Conservation (phyloP, 169 alveolate species). For the Cryptosporidium canis region DNA sequence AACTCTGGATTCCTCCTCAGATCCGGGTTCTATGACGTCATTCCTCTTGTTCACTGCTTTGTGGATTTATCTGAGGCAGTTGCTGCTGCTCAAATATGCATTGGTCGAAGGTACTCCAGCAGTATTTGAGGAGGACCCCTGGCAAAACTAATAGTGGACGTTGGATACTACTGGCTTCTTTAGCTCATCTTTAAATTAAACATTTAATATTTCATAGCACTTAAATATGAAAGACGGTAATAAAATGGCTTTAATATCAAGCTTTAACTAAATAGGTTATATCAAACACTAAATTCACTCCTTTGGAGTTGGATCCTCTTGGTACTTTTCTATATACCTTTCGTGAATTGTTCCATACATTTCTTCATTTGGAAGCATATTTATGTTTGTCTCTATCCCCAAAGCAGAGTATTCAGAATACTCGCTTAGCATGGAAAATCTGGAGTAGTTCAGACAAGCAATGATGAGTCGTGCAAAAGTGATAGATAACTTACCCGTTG, state of each 20-base stretch:
- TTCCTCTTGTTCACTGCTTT: constrained; percentile 69
- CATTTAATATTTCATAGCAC: neutral
- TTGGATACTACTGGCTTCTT: neutral
- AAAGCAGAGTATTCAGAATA: constrained; percentile 76
- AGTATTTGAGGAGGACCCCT: neutral
- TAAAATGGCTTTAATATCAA: neutral
- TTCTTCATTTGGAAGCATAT: constrained; percentile 76
- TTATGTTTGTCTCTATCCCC: constrained; percentile 74
- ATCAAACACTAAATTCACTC: neutral
- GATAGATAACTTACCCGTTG: constrained; percentile 83
- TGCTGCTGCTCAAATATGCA: constrained; percentile 64
- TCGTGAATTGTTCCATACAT: constrained; percentile 31
- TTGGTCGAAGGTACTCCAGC: neutral
- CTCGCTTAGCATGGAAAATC: constrained; percentile 76
- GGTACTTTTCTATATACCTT: constrained; percentile 26
- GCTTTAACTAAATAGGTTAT: constrained; percentile 17
- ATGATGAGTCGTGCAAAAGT: constrained; percentile 17
- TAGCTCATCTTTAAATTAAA: neutral
- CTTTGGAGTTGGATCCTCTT: neutral
- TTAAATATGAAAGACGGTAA: neutral
- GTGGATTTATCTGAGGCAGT: constrained; percentile 63
- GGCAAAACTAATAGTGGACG: neutral
- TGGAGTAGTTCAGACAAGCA: constrained; percentile 14
- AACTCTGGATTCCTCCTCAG: constrained; percentile 50
- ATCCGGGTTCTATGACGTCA: constrained; percentile 60